Evolutionary conservation across 441 rosid species (phyloP).

Genomic region (Erodium chrysanthum): DNA sequence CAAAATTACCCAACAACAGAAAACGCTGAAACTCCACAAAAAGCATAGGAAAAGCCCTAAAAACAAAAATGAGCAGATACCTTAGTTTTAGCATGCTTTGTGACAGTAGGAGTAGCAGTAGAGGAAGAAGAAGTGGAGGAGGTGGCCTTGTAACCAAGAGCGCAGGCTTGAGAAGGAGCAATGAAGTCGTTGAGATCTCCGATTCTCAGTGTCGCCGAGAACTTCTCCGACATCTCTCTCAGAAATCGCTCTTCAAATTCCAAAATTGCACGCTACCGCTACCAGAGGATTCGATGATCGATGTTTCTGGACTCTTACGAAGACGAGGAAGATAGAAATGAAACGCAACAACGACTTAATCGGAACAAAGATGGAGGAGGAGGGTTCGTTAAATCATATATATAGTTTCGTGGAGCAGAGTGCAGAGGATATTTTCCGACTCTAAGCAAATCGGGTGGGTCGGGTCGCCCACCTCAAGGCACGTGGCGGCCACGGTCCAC

Average conservation of each 20-base stretch:
- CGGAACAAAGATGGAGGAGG: neutral
- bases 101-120: neutral
- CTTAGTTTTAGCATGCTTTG: conserved; percentile 45
- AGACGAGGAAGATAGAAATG: neutral
- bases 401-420: conserved; percentile 5
- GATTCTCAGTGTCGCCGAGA: conserved; percentile 70
- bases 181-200: conserved; percentile 96
- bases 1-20: neutral
- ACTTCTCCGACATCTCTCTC: conserved; percentile 64
- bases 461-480: neutral
- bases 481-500: conserved; percentile 21
- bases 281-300: neutral
- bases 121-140: neutral
- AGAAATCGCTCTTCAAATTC: too few species aligned
- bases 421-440: neutral
- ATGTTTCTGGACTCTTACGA: neutral
- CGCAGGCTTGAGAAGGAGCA: conserved; percentile 84
- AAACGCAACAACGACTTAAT: conserved; percentile 16
- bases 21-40: neutral
- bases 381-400: neutral
- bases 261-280: too few species aligned
- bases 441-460: neutral
- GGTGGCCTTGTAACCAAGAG: conserved; percentile 45
- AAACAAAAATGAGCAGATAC: conserved; percentile 20
- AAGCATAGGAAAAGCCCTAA: neutral